Percentiles rank a stretch among this genome's conserved stretches.
phyloP scores from a whole-genome alignment of 495 filamentous ascomycete species.

The Daldinia grandis region DNA sequence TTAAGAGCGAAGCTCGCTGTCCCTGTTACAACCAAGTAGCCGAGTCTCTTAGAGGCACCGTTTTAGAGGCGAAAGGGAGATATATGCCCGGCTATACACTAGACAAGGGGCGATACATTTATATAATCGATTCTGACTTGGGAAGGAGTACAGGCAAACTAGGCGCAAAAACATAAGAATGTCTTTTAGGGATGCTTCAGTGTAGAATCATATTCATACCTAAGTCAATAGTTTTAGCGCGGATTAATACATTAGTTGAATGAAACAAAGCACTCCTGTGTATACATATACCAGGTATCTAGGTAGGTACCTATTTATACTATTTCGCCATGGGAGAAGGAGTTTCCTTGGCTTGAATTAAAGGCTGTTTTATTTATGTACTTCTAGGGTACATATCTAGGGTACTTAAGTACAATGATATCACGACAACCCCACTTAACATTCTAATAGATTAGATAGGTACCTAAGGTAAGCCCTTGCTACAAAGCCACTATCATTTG shows the following conservation, averaged over 20 bases:
- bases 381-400: no score
- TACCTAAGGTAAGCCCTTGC: slow-evolving; percentile 1
- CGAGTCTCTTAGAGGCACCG: background rate
- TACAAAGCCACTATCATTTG: background rate
- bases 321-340: background rate
- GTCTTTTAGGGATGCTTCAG: background rate
- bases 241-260: background rate
- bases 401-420: background rate
- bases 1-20: slow-evolving; percentile 59
- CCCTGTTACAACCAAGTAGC: slow-evolving; percentile 58
- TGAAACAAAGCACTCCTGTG: background rate
- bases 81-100: slow-evolving; percentile 12
- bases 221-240: background rate
- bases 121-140: slow-evolving; percentile 12
- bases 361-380: no score
- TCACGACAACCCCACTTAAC: background rate
- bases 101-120: slow-evolving; percentile 19
- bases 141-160: slow-evolving; percentile 26
- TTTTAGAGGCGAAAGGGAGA: background rate
- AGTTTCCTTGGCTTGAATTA: background rate
- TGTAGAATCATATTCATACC: background rate
- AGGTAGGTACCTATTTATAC: no score
- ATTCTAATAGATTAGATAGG: no score
- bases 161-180: background rate
- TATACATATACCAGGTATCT: no score